phyloP scores from a whole-genome alignment of 2,329 filamentous ascomycete species.

The Diplodia sapinea region DNA sequence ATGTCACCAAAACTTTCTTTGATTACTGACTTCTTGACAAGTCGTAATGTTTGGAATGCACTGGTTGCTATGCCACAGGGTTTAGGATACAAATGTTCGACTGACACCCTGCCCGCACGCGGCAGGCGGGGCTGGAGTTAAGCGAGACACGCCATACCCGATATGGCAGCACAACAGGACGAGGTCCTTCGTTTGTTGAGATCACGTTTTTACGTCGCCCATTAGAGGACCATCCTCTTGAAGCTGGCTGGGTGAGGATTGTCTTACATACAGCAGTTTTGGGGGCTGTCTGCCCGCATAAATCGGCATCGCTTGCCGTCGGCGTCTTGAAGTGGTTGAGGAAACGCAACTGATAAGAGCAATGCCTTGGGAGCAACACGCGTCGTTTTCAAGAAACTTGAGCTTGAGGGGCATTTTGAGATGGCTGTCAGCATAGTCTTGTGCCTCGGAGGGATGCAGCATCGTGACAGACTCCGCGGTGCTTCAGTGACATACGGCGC shows the following conservation, averaged over 20 bases:
- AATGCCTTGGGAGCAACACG: not conserved
- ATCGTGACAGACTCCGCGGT: not conserved
- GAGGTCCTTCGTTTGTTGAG: not conserved
- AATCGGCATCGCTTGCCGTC: not conserved
- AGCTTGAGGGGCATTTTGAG: not conserved
- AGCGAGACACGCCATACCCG: conserved; percentile 17
- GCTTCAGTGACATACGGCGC: conserved; percentile 15
- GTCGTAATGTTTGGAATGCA: too few relatives aligned
- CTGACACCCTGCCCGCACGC: not conserved
- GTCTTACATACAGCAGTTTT: not conserved
- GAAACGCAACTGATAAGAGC: not conserved
- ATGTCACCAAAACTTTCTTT: too few relatives aligned
- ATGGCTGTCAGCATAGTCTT: not conserved
- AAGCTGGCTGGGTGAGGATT: not conserved
- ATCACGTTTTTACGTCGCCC: not conserved
- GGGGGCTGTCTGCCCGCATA: not conserved
- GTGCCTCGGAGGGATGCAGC: not conserved
- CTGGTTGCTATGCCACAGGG: too few relatives aligned
- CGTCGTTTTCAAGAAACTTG: not conserved
- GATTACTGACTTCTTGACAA: too few relatives aligned
- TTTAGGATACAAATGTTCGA: too few relatives aligned
- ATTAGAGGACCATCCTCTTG: not conserved
- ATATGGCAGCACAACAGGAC: conserved; percentile 6
- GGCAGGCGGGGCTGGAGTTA: not conserved
- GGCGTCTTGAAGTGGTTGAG: not conserved